These are phyloP conservation scores for Syzygium grande DNA, from an alignment of 345 rosid species.

Conservation along the genomic window DNA sequence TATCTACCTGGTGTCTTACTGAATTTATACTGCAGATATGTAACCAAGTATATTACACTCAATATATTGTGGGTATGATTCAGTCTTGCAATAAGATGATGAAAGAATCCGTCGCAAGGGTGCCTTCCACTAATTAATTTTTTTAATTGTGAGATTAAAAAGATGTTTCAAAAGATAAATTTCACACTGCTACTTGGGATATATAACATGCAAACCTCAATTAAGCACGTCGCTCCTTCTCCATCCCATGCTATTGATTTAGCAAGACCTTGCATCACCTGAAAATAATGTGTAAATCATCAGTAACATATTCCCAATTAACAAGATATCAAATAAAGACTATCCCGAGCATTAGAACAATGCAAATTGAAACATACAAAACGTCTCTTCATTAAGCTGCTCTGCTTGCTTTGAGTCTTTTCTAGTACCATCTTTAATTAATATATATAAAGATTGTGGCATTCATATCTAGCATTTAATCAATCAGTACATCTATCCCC, in stretches of 20 bases:
- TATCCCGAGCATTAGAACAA: neutral
- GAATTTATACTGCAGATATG: neutral
- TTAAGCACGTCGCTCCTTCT: constrained; percentile 93
- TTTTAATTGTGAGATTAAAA: neutral
- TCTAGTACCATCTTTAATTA: neutral
- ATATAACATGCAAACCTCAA: constrained; percentile 49
- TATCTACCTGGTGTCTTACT: neutral
- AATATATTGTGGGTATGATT: neutral
- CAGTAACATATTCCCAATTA: neutral
- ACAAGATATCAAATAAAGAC: neutral
- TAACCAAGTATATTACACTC: neutral
- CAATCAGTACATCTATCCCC: neutral
- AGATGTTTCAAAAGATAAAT: neutral
- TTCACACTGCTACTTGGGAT: neutral
- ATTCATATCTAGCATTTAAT: neutral
- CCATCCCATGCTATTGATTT: constrained; percentile 99
- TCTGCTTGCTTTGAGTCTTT: neutral
- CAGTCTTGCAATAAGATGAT: neutral
- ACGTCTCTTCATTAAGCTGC: neutral
- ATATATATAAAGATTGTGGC: neutral
- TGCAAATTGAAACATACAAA: neutral
- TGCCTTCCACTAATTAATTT: neutral
- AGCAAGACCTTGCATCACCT: constrained; percentile 99
- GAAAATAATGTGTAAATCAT: neutral
- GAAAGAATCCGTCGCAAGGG: neutral